Conservation (phyloP, 768 basidiomycete genomes). For the Panaeolus cyanescens region DNA sequence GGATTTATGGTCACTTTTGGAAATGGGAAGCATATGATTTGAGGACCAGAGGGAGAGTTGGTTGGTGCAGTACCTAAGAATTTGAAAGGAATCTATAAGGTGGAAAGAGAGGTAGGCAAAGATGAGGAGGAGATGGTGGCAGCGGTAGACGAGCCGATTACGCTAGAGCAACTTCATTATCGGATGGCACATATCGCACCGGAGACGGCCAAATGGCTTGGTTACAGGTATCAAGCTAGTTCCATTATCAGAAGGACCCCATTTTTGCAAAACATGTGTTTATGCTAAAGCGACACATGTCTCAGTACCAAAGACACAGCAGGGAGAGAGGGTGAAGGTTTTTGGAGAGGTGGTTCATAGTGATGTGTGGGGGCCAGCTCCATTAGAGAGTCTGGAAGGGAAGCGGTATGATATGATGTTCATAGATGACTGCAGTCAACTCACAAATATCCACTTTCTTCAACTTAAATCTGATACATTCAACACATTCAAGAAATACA, state of each 20-base stretch:
- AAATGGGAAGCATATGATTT: constrained; percentile 23
- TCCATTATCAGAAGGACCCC: no score
- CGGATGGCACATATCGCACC: constrained; percentile 27
- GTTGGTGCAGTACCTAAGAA: constrained; percentile 18
- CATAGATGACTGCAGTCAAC: neutral
- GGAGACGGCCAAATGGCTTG: constrained; percentile 23
- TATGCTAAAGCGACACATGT: constrained; percentile 30
- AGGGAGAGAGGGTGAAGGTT: constrained; percentile 14
- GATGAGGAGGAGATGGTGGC: neutral
- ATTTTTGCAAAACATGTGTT: constrained; percentile 30
- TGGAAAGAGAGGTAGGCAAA: constrained; percentile 5
- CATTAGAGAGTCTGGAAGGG: neutral
- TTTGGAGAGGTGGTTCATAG: constrained; percentile 34
- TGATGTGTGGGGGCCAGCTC: constrained; percentile 22
- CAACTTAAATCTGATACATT: constrained; percentile 28
- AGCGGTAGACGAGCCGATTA: constrained; percentile 4
- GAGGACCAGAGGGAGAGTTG: constrained; percentile 12
- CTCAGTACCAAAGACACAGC: constrained; percentile 23
- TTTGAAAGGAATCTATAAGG: constrained; percentile 19
- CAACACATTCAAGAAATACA: constrained; percentile 21
- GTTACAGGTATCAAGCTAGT: constrained; percentile 18
- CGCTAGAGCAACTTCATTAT: constrained; percentile 22
- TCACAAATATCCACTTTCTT: neutral
- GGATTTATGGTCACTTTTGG: constrained; percentile 23
- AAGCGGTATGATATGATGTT: constrained; percentile 1